Percentiles rank a stretch among this genome's conserved stretches.
phyloP scores from a whole-genome alignment of 1,284 basidiomycete genomes.

The Pseudozyma tsukubaensis region DNA sequence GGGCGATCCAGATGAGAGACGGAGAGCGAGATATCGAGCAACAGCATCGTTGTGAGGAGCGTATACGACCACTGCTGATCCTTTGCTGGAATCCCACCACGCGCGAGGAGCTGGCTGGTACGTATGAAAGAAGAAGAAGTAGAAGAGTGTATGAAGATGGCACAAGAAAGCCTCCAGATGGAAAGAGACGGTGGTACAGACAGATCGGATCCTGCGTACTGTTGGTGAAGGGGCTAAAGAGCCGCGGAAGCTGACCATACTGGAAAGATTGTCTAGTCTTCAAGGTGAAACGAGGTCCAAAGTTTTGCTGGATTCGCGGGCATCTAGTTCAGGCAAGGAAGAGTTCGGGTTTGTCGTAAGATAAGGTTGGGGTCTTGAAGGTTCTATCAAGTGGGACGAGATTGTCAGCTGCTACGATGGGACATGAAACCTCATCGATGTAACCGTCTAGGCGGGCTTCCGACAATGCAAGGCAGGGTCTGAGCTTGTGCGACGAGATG shows the following conservation, averaged over 20 bases:
- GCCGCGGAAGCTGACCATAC: conserved; percentile 37
- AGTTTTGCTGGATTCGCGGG: not conserved
- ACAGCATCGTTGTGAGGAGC: conserved; percentile 49
- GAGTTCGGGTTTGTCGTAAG: too few species aligned
- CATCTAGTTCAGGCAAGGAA: too few species aligned
- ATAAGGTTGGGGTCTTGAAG: too few species aligned
- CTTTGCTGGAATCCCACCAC: conserved; percentile 48
- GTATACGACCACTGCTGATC: conserved; percentile 46
- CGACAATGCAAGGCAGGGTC: too few species aligned
- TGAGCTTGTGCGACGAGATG: too few species aligned
- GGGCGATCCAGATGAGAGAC: conserved; percentile 44
- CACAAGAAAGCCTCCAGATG: conserved; percentile 39
- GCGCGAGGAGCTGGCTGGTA: conserved; percentile 33
- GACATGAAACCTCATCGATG: too few species aligned
- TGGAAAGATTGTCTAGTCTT: not conserved
- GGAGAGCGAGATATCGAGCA: conserved; percentile 38
- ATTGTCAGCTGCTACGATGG: too few species aligned
- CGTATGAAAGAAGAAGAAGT: conserved; percentile 36
- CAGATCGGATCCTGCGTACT: conserved; percentile 28
- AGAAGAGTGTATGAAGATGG: conserved; percentile 30
- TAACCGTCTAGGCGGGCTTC: too few species aligned
- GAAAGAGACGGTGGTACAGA: conserved; percentile 31
- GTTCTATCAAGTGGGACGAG: too few species aligned
- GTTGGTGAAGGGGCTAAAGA: conserved; percentile 37
- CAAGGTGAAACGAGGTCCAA: not conserved